Conservation (phyloP, 495 filamentous ascomycete species). For the Hypoxylon fuscum region DNA sequence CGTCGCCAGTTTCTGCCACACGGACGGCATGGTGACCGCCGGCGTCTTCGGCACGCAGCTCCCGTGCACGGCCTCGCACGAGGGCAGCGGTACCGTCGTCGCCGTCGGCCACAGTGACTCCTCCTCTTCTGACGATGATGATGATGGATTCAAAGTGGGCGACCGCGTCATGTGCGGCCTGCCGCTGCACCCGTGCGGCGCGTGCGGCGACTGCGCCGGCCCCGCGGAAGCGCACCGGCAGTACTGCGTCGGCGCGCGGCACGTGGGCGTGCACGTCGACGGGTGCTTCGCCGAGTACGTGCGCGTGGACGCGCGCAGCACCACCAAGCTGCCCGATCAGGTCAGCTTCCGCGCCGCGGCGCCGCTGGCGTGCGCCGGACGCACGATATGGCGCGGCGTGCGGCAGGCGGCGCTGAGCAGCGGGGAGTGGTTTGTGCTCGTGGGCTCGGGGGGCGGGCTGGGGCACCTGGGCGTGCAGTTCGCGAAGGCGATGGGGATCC, state of each 20-base stretch:
- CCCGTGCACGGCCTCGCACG: slow-evolving; percentile 65
- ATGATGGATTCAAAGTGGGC: no score
- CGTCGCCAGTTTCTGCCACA: slow-evolving; percentile 69
- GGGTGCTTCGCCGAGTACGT: slow-evolving; percentile 66
- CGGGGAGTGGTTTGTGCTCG: slow-evolving; percentile 61
- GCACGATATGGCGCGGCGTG: slow-evolving; percentile 63
- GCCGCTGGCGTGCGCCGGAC: slow-evolving; percentile 66
- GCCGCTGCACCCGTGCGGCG: slow-evolving; percentile 57
- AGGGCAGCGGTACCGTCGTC: slow-evolving; percentile 65
- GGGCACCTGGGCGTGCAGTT: slow-evolving; percentile 64
- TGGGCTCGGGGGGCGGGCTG: slow-evolving; percentile 67
- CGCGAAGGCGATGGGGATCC: slow-evolving; percentile 44
- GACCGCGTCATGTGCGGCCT: slow-evolving; percentile 62
- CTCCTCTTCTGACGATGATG: no score
- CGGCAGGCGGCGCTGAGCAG: slow-evolving; percentile 51
- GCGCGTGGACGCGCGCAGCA: slow-evolving; percentile 55
- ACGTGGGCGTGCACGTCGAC: slow-evolving; percentile 56
- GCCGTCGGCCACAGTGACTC: no score
- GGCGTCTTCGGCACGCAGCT: slow-evolving; percentile 53
- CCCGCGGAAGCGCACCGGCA: slow-evolving; percentile 51
- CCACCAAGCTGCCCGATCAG: slow-evolving; percentile 55
- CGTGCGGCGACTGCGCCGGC: slow-evolving; percentile 58
- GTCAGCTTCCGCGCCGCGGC: slow-evolving; percentile 61
- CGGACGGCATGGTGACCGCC: slow-evolving; percentile 61
- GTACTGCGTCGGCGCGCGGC: slow-evolving; percentile 53